phyloP scores from a whole-genome alignment of 1,284 basidiomycete genomes.

The Moesziomyces parantarcticus region DNA sequence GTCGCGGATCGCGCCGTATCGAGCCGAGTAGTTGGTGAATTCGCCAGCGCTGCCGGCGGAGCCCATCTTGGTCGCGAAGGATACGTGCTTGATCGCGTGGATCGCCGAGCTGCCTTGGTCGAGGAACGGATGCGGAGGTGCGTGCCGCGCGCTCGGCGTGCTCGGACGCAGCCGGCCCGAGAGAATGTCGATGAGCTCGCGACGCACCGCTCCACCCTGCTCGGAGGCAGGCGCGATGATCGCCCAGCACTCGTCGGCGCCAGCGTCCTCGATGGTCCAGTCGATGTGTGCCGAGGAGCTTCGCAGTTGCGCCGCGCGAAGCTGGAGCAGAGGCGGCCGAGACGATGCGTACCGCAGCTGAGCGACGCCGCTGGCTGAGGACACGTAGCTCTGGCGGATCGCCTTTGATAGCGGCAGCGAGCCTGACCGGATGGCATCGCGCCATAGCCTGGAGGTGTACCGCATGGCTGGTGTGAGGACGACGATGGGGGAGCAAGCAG shows the following conservation, averaged over 20 bases:
- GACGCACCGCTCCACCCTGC: slow-evolving; percentile 46
- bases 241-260: slow-evolving; percentile 57
- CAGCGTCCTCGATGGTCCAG: slow-evolving; percentile 53
- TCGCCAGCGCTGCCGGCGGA: slow-evolving; percentile 23
- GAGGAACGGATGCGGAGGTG: slow-evolving; percentile 47
- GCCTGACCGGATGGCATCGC: no score
- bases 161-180: slow-evolving; percentile 26
- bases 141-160: slow-evolving; percentile 1
- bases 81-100: slow-evolving; percentile 50
- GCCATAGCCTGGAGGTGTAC: no score
- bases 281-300: slow-evolving; percentile 1
- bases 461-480: no score
- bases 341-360: neutral
- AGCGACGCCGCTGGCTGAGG: no score
- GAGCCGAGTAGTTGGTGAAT: slow-evolving; percentile 60
- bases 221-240: slow-evolving; percentile 57
- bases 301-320: slow-evolving; percentile 13
- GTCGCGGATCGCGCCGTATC: slow-evolving; percentile 65
- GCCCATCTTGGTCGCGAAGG: slow-evolving; percentile 50
- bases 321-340: slow-evolving; percentile 17
- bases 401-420: no score
- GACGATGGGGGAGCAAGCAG: no score
- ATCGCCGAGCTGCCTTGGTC: slow-evolving; percentile 1
- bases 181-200: slow-evolving; percentile 45
- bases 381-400: no score